Percentiles rank a stretch among this genome's conserved stretches.
phyloP scores from a whole-genome alignment of 768 basidiomycete genomes.

The Tephrocybe sp. region DNA sequence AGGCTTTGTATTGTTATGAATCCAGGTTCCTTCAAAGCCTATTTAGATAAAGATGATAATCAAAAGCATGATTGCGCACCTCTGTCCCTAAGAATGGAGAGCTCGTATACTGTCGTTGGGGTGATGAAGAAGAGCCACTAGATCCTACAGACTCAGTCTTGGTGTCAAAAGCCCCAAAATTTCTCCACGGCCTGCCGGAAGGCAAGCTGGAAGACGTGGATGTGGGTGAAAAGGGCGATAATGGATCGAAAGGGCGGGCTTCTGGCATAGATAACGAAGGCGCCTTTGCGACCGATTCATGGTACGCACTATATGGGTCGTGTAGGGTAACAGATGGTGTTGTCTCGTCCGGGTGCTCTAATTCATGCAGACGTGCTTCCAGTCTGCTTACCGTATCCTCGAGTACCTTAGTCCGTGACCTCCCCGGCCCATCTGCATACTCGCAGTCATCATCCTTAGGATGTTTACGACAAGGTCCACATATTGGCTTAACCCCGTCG shows the following conservation, averaged over 20 bases:
- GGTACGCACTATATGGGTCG: slow-evolving; percentile 44
- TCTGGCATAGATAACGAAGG: slow-evolving; percentile 36
- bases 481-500: slow-evolving; percentile 63
- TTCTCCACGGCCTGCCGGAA: slow-evolving; percentile 44
- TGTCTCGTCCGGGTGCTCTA: slow-evolving; percentile 51
- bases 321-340: slow-evolving; percentile 50
- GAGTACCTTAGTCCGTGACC: slow-evolving; percentile 58
- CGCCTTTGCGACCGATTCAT: slow-evolving; percentile 31
- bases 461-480: slow-evolving; percentile 60
- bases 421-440: slow-evolving; percentile 63
- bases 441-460: slow-evolving; percentile 70
- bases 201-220: slow-evolving; percentile 47
- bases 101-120: slow-evolving; percentile 32
- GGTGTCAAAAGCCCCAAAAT: slow-evolving; percentile 33
- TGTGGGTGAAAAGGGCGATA: slow-evolving; percentile 45
- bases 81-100: slow-evolving; percentile 40
- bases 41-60: not conserved
- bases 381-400: slow-evolving; percentile 60
- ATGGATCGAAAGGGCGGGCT: slow-evolving; percentile 24
- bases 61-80: slow-evolving; percentile 25
- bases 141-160: slow-evolving; percentile 44
- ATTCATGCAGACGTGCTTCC: slow-evolving; percentile 55
- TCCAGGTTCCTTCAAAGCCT: slow-evolving; percentile 36
- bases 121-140: slow-evolving; percentile 41
- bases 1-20: slow-evolving; percentile 35